Percentiles rank a stretch among this genome's conserved stretches.
Conservation (phyloP, 73 alveolate species). For the Paraurostyla sp. region DNA sequence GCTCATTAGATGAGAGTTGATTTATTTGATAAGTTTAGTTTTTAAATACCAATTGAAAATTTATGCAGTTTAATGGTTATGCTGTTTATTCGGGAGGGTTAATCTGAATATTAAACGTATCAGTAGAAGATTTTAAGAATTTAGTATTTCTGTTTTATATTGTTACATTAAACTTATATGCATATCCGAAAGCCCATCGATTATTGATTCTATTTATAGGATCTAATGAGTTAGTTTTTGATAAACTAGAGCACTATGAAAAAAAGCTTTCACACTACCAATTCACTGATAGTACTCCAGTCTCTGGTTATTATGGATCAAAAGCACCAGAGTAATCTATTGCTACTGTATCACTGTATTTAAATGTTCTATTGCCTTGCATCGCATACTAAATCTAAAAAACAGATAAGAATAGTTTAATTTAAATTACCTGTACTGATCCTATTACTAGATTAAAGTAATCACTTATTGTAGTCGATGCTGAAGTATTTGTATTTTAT, state of each 20-base stretch:
- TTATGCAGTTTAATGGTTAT: not conserved
- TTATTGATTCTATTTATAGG: not conserved
- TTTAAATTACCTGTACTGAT: not conserved
- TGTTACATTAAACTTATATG: slow-evolving; percentile 19
- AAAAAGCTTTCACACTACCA: not conserved
- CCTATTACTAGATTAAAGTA: not conserved
- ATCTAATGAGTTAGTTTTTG: not conserved
- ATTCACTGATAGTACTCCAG: not conserved
- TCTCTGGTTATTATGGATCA: slow-evolving; percentile 35
- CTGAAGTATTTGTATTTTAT: not conserved
- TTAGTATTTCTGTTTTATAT: slow-evolving; percentile 9
- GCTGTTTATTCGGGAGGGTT: slow-evolving; percentile 1
- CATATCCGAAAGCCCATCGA: slow-evolving; percentile 6
- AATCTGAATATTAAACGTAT: not conserved
- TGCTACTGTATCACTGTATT: not conserved
- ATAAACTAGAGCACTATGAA: not conserved
- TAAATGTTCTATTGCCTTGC: not conserved
- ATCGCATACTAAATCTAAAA: not conserved
- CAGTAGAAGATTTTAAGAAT: not conserved
- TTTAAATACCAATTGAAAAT: not conserved
- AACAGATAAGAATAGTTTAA: not conserved
- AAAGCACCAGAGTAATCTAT: not conserved
- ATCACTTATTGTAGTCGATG: not conserved
- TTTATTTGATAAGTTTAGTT: not conserved
- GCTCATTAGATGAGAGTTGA: not conserved